phyloP scores from a whole-genome alignment of 495 filamentous ascomycete species.

The Saxophila tyrrhenica region DNA sequence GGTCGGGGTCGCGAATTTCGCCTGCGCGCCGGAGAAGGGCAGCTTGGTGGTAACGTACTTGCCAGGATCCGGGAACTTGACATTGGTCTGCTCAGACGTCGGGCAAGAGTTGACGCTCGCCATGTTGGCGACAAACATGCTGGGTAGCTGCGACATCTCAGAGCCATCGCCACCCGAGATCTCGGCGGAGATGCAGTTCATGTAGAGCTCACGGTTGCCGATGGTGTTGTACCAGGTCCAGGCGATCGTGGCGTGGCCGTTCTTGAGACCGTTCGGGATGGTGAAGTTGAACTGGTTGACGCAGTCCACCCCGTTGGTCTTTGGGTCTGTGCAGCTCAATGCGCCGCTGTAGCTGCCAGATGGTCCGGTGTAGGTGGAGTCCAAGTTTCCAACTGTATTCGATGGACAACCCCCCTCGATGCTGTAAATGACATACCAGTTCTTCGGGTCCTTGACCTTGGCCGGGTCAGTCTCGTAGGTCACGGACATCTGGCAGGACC shows the following conservation, averaged over 20 bases:
- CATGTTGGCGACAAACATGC: constrained; percentile 75
- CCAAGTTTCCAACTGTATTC: constrained; percentile 36
- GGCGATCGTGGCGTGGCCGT: constrained; percentile 56
- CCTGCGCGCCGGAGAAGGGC: background rate
- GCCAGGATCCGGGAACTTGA: constrained; percentile 47
- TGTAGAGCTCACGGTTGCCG: constrained; percentile 84
- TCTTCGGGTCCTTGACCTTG: constrained; percentile 36
- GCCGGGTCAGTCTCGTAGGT: constrained; percentile 58
- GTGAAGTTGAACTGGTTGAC: constrained; percentile 41
- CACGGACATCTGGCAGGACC: constrained; percentile 75
- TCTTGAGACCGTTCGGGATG: constrained; percentile 44
- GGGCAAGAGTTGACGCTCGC: constrained; percentile 38
- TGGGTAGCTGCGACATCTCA: constrained; percentile 51
- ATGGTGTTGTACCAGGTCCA: constrained; percentile 91
- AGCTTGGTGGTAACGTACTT: constrained; percentile 33
- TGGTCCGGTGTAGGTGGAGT: constrained; percentile 2
- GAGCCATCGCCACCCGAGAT: constrained; percentile 42
- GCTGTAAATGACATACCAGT: constrained; percentile 71
- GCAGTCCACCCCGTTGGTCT: constrained; percentile 4
- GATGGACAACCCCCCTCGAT: constrained; percentile 73
- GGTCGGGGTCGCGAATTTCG: background rate
- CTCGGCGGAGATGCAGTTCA: constrained; percentile 75
- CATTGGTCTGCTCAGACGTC: constrained; percentile 35
- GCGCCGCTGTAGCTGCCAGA: constrained; percentile 11
- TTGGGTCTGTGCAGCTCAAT: constrained; percentile 15